These are phyloP conservation scores for Hemileccinum rubropunctum DNA, from an alignment of 768 basidiomycete genomes.

Conservation along the genomic window DNA sequence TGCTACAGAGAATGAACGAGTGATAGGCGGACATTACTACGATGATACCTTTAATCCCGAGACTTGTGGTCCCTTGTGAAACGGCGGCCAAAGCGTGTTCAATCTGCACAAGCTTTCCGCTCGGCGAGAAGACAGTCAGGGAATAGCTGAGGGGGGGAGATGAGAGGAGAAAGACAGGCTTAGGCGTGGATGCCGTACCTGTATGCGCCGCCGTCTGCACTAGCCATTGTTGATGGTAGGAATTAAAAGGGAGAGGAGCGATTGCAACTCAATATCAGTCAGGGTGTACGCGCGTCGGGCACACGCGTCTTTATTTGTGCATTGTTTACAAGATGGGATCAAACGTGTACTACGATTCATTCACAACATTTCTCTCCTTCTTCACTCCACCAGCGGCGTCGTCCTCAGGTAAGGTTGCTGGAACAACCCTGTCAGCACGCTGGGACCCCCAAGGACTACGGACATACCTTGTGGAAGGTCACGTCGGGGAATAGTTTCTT, in stretches of 20 bases:
- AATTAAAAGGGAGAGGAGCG: conserved; percentile 18
- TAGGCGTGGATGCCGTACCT: conserved; percentile 41
- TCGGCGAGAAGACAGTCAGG: conserved; percentile 98
- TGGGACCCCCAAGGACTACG: background rate
- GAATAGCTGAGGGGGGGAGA: conserved; percentile 69
- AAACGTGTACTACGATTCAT: conserved; percentile 12
- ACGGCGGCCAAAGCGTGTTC: conserved; percentile 99
- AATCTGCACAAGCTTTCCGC: conserved; percentile 98
- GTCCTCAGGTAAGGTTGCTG: conserved; percentile 85
- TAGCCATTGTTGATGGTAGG: conserved; percentile 61
- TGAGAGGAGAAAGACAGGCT: conserved; percentile 23
- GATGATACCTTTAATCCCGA: conserved; percentile 91
- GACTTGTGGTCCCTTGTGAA: conserved; percentile 90
- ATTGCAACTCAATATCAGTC: background rate
- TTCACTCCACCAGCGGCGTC: conserved; percentile 47
- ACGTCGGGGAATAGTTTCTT: conserved; percentile 86
- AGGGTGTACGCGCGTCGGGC: conserved; percentile 26
- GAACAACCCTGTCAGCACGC: background rate
- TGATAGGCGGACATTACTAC: conserved; percentile 25
- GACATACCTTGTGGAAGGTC: conserved; percentile 71
- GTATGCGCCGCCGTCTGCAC: conserved; percentile 79
- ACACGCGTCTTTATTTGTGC: conserved; percentile 29
- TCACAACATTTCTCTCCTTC: background rate
- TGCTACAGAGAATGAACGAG: conserved; percentile 48
- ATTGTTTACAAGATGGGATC: conserved; percentile 18